phyloP scores from a whole-genome alignment of 495 filamentous ascomycete species.

The Astrothelium subdiscretum region DNA sequence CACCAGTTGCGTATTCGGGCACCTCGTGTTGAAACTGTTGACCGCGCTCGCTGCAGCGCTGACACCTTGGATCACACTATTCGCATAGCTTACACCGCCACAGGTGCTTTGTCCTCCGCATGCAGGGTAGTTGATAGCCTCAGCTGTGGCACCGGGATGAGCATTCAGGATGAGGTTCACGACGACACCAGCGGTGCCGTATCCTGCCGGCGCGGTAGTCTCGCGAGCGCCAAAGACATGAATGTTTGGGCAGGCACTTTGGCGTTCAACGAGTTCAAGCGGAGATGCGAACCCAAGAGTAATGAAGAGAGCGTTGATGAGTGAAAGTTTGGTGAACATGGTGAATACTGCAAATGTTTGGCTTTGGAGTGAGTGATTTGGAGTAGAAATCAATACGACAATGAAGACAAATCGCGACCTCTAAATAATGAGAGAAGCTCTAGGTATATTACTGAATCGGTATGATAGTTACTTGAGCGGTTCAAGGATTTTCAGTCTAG shows the following conservation, averaged over 20 bases:
- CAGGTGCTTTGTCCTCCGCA: slow-evolving; percentile 43
- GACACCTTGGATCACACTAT: slow-evolving; percentile 41
- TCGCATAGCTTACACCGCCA: slow-evolving; percentile 42
- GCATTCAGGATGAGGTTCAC: slow-evolving; percentile 38
- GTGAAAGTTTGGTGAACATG: slow-evolving; percentile 4
- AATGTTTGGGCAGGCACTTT: slow-evolving; percentile 18
- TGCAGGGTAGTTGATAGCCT: slow-evolving; percentile 49
- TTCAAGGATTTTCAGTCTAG: too few species aligned
- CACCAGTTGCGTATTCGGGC: slow-evolving; percentile 46
- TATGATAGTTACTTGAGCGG: too few species aligned
- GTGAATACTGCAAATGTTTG: neutral
- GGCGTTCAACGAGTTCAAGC: neutral
- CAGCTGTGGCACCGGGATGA: slow-evolving; percentile 39
- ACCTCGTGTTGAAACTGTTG: slow-evolving; percentile 40
- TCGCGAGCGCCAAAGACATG: slow-evolving; percentile 25
- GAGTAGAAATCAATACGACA: neutral
- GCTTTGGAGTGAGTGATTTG: neutral
- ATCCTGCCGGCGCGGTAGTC: slow-evolving; percentile 40
- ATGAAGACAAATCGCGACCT: too few species aligned
- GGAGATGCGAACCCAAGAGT: neutral
- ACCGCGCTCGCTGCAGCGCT: slow-evolving; percentile 43
- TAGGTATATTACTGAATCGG: too few species aligned
- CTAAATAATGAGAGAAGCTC: too few species aligned
- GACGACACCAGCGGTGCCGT: slow-evolving; percentile 40
- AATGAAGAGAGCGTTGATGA: neutral